Conservation (phyloP, 176 grass and related monocot species). For the Zoysia pacifica region DNA sequence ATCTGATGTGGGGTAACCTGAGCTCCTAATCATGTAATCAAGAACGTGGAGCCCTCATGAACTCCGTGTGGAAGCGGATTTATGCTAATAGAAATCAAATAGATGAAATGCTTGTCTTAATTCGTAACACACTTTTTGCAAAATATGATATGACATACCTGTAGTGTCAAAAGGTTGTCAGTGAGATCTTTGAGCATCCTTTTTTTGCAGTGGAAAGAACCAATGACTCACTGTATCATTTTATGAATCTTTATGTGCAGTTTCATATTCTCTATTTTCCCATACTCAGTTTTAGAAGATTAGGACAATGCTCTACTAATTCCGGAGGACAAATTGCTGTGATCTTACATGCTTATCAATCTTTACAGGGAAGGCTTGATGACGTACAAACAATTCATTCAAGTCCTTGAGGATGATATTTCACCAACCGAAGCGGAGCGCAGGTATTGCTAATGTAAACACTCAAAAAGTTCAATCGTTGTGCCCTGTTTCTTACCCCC, state of each 20-base stretch:
- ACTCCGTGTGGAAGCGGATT: slow-evolving; percentile 1
- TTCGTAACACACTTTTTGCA: background rate
- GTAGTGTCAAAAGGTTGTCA: background rate
- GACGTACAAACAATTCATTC: slow-evolving; percentile 98
- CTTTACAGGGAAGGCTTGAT: slow-evolving; percentile 92
- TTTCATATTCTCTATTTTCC: slow-evolving; percentile 20
- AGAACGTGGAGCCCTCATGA: background rate
- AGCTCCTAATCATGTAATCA: background rate
- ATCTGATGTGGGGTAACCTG: too few species aligned
- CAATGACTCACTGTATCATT: background rate
- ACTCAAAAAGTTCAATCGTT: slow-evolving; percentile 20
- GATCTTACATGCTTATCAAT: slow-evolving; percentile 38
- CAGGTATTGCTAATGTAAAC: slow-evolving; percentile 47
- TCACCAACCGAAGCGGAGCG: slow-evolving; percentile 90
- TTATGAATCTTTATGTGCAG: slow-evolving; percentile 10
- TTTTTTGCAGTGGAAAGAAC: slow-evolving; percentile 14
- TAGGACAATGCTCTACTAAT: slow-evolving; percentile 20
- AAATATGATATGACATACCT: background rate
- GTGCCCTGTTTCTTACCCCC: slow-evolving; percentile 8
- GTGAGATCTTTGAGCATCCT: slow-evolving; percentile 19
- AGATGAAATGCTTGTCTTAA: background rate
- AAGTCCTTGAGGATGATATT: slow-evolving; percentile 99
- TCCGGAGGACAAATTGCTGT: slow-evolving; percentile 10
- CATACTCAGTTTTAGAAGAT: slow-evolving; percentile 5
- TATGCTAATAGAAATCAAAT: background rate